Evolutionary conservation across 768 basidiomycete species (phyloP), one percentile per base, ranked within the genome.

Genomic region (Tylopilus intermedius): DNA sequence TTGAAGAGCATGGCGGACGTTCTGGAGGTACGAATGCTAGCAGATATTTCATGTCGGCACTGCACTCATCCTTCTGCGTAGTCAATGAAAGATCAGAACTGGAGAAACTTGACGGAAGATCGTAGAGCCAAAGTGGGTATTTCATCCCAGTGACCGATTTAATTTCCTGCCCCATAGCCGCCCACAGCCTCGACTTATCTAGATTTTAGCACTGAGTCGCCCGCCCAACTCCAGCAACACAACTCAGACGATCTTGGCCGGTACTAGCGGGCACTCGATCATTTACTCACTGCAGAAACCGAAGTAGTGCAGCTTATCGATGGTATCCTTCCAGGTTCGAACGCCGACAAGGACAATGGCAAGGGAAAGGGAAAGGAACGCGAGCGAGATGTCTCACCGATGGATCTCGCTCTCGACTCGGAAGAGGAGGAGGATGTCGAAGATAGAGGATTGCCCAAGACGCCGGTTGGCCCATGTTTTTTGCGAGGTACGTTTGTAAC

Each of bases 1-100:
- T 67, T 94, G 55, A 90, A 92, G 73, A 87, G 80, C 9, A 94
- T 95, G 73, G 74, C 75, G 8, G 85, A 91, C 29, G 91, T 94
- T 3, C 76, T 89, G 51, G 79, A 86, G 74, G 86, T 83, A 55
- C 4, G 73, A 56, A 45, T 42, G 13, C 5, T 2, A 14, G 24
- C 3, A 14, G 1, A 37, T 18, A 10, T 11, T 11, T 33, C 15
- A 27, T 46, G 15, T 35, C 35, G 13, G 18, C 33, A 11, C n/a
- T 46, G 11, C 3, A 7, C n/a, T 15, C 6, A 27, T 15, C 8
- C 35, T 37, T 14, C 14, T 35, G 38, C n/a, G 22, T 53, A 88
- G 79, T 74, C 74, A 6, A 90, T 94, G 87, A 77, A 74, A 66
- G 84, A 88, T 14, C 80, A 82, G 52, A 89, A 87, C 57, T 88